Percentiles rank a stretch among this genome's conserved stretches.
Conservation (phyloP, 352 stramenopile species). For the Pilasporangium apinafurcum region DNA sequence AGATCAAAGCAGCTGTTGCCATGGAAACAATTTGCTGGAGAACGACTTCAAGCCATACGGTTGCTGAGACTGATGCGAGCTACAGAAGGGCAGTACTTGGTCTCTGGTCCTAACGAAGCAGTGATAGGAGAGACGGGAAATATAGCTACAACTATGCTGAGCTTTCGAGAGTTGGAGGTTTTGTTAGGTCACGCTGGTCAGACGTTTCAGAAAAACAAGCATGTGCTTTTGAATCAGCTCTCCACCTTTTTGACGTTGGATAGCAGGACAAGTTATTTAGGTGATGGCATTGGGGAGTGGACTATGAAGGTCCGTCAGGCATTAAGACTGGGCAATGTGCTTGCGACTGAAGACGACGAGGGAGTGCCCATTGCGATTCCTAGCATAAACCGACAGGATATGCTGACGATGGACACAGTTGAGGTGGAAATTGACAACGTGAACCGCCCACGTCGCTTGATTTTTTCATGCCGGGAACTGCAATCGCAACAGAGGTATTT, state of each 20-base stretch:
- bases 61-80: constrained; percentile 20
- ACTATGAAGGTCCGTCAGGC: constrained; percentile 1
- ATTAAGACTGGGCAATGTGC: constrained; percentile 1
- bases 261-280: not conserved
- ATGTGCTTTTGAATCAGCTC: not conserved
- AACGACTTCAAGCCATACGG: constrained; percentile 33
- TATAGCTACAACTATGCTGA: not conserved
- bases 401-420: constrained; percentile 22
- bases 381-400: not conserved
- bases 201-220: not conserved
- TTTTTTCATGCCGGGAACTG: constrained; percentile 48
- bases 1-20: constrained; percentile 38
- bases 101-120: too few relatives aligned
- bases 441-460: constrained; percentile 23
- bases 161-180: constrained; percentile 7
- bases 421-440: constrained; percentile 39
- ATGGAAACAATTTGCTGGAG: constrained; percentile 54
- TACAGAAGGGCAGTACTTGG: constrained; percentile 2
- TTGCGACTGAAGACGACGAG: not conserved
- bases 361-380: constrained; percentile 2
- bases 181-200: constrained; percentile 1
- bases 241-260: not conserved
- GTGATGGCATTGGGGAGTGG: not conserved
- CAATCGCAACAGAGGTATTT: constrained; percentile 38
- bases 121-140: not conserved